Conservation (phyloP, 1,139 yeast species). For the Saccharomyces hybrid region DNA sequence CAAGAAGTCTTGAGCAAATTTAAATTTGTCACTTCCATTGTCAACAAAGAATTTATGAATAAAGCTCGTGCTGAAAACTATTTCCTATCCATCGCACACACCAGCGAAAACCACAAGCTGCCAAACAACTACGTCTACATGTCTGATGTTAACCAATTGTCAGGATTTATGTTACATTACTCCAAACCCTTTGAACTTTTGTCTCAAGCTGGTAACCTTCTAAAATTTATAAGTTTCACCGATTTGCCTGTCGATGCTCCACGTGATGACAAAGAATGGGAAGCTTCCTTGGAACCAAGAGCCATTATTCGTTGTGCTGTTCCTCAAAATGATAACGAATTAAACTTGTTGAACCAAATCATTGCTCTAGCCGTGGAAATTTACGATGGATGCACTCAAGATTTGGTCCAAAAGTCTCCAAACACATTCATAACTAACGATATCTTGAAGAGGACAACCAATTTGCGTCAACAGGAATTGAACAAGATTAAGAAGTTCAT, state of each 20-base stretch:
- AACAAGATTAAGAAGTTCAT: conserved; percentile 55
- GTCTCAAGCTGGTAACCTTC: conserved; percentile 42
- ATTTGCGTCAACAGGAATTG: conserved; percentile 38
- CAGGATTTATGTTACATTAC: conserved; percentile 52
- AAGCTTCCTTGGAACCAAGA: conserved; percentile 43
- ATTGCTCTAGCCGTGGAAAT: conserved; percentile 31
- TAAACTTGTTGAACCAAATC: conserved; percentile 27
- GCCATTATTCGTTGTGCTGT: conserved; percentile 26
- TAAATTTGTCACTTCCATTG: conserved; percentile 75
- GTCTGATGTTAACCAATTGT: conserved; percentile 82
- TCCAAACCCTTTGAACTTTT: conserved; percentile 42
- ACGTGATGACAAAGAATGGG: conserved; percentile 33
- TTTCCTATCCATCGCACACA: conserved; percentile 76
- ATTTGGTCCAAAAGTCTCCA: conserved; percentile 29
- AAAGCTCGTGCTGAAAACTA: conserved; percentile 68
- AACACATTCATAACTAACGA: conserved; percentile 40
- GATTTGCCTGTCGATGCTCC: conserved; percentile 77
- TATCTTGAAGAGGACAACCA: conserved; percentile 64
- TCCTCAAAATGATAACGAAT: conserved; percentile 20
- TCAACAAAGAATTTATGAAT: conserved; percentile 79
- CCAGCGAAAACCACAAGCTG: conserved; percentile 57
- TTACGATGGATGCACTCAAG: conserved; percentile 38
- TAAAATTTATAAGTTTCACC: conserved; percentile 69
- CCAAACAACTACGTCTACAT: conserved; percentile 77
- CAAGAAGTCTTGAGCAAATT: conserved; percentile 23